Percentiles rank a stretch among this genome's conserved stretches.
These are phyloP conservation scores for Pythium plurisporium DNA, from an alignment of 352 stramenopile species.

Conservation along the genomic window DNA sequence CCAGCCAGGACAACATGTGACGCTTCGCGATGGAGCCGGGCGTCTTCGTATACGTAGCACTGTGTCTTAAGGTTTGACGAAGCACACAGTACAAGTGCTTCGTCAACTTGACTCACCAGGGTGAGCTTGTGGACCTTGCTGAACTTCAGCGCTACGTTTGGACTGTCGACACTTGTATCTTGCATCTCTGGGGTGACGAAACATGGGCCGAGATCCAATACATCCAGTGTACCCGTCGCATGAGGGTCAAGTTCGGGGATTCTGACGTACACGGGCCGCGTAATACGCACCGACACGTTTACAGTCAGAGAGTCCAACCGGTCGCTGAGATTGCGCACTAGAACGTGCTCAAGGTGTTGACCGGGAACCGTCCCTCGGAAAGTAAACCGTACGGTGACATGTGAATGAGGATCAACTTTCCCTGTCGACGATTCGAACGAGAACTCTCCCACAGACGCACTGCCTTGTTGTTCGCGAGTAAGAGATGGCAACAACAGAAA, in stretches of 20 bases:
- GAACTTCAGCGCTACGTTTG: conserved; percentile 72
- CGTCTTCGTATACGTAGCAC: conserved; percentile 86
- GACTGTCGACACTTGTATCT: conserved; percentile 69
- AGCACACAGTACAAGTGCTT: conserved; percentile 68
- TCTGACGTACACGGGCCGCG: conserved; percentile 76
- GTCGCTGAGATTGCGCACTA: conserved; percentile 80
- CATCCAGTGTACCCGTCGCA: conserved; percentile 63
- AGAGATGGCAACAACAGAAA: conserved; percentile 61
- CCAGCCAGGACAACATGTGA: conserved; percentile 67
- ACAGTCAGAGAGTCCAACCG: conserved; percentile 69
- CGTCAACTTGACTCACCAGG: conserved; percentile 71
- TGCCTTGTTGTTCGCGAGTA: conserved; percentile 11
- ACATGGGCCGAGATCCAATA: conserved; percentile 73
- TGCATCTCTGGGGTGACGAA: conserved; percentile 86
- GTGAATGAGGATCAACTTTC: conserved; percentile 49
- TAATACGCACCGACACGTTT: conserved; percentile 61
- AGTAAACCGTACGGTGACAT: conserved; percentile 51
- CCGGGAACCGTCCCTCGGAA: conserved; percentile 63
- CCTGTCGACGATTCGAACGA: conserved; percentile 73
- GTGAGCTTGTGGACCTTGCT: conserved; percentile 87
- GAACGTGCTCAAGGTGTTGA: conserved; percentile 72
- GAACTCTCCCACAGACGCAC: conserved; percentile 45
- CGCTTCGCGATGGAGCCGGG: conserved; percentile 61
- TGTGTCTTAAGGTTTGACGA: conserved; percentile 88
- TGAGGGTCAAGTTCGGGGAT: conserved; percentile 79